These are phyloP conservation scores for Heliocybe sulcata DNA, from an alignment of 1,284 basidiomycete genomes.

Conservation along the genomic window DNA sequence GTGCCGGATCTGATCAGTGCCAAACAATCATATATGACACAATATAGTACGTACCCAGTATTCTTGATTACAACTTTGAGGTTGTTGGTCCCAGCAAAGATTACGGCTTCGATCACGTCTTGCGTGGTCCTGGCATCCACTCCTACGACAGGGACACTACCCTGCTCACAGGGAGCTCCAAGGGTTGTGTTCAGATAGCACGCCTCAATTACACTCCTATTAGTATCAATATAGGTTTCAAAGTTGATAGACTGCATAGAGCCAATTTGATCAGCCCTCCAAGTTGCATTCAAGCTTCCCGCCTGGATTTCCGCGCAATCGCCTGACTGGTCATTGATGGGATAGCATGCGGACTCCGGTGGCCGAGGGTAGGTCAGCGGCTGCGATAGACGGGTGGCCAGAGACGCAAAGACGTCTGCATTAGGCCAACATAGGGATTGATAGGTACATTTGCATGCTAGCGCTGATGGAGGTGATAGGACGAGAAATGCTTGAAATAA, in stretches of 20 bases:
- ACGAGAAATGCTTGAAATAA: not conserved
- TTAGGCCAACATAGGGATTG: not conserved
- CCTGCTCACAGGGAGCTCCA: not conserved
- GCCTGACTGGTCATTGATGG: not conserved
- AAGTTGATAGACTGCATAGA: conserved; percentile 26
- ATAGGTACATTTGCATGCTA: conserved; percentile 10
- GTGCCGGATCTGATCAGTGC: too few relatives aligned
- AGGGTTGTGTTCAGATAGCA: conserved; percentile 30
- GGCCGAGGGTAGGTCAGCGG: not conserved
- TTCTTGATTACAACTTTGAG: conserved; percentile 1
- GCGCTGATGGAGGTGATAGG: not conserved
- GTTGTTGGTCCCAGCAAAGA: conserved; percentile 23
- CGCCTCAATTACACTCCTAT: conserved; percentile 23
- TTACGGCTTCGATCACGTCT: conserved; percentile 16
- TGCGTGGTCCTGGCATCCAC: not conserved
- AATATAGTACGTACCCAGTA: conserved; percentile 7
- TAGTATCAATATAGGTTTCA: conserved; percentile 29
- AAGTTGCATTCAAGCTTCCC: not conserved
- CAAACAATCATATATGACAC: too few relatives aligned
- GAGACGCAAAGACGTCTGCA: not conserved
- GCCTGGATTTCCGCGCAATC: not conserved
- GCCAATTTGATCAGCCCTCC: not conserved
- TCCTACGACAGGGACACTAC: conserved; percentile 1
- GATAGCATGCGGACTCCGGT: conserved; percentile 10
- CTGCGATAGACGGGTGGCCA: not conserved